Evolutionary conservation across 176 grass and related monocot species (phyloP).

Genomic region (Rhynchospora pubera): DNA sequence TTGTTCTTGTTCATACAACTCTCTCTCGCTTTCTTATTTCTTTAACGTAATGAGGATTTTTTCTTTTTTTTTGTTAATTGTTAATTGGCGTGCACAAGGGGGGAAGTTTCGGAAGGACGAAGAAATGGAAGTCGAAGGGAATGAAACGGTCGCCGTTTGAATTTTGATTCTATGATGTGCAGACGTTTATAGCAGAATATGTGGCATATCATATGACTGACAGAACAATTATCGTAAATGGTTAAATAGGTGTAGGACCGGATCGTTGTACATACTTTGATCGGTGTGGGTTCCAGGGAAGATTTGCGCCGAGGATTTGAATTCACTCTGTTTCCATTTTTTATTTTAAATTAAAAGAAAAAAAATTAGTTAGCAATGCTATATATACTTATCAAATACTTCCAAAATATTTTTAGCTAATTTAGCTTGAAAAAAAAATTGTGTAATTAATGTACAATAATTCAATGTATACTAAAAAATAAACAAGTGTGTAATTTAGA

Average conservation of each 20-base stretch:
- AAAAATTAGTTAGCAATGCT: no score
- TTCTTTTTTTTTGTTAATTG: no score
- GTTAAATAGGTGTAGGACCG: background rate
- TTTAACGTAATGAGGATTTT: background rate
- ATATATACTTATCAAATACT: no score
- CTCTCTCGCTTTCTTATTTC: background rate
- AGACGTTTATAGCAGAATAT: background rate
- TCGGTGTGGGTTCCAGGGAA: background rate
- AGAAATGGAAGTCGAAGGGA: background rate
- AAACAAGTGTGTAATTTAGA: no score
- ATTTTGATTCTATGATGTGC: background rate
- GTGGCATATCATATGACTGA: background rate
- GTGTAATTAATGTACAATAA: no score
- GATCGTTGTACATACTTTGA: background rate
- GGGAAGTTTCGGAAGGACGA: background rate
- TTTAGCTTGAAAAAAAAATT: no score
- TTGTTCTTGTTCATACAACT: slow-evolving; percentile 24
- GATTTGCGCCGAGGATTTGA: background rate
- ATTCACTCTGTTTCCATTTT: background rate
- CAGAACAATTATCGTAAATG: background rate
- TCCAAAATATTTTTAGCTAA: no score
- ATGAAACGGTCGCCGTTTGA: background rate
- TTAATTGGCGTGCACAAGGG: background rate
- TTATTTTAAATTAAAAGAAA: background rate
- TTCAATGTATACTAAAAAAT: no score